Percentiles rank a stretch among this genome's conserved stretches.
Evolutionary conservation across 2,329 filamentous ascomycete genomes (phyloP).

Genomic region (Cladobotryum protrusum): DNA sequence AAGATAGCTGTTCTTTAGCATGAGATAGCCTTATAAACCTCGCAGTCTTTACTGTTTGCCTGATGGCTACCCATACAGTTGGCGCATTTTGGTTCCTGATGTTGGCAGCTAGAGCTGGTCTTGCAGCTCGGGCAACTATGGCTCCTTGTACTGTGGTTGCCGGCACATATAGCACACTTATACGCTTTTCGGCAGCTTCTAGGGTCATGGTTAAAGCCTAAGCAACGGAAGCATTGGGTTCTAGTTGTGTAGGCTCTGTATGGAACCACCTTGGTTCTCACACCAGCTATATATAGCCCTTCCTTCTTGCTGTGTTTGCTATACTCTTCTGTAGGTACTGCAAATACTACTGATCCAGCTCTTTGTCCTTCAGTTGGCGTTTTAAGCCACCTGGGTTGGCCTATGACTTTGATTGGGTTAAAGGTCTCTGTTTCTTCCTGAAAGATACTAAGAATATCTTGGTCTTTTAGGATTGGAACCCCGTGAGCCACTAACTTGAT

Average conservation of each 20-base stretch:
- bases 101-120: too few species aligned
- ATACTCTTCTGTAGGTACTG: background rate
- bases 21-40: background rate
- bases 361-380: too few species aligned
- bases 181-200: background rate
- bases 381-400: background rate
- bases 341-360: too few species aligned
- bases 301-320: background rate
- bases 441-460: background rate
- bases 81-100: background rate
- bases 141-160: background rate
- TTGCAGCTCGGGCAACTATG: background rate
- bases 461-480: background rate
- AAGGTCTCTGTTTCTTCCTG: background rate
- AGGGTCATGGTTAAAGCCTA: background rate
- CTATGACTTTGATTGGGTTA: background rate
- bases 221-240: background rate
- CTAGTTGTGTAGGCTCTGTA: background rate
- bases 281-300: background rate
- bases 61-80: conserved; percentile 1
- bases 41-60: too few species aligned
- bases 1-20: background rate
- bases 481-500: background rate
- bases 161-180: background rate
- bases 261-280: too few species aligned